These are phyloP conservation scores for Senna tora DNA, from an alignment of 306 rosid genomes.

Conservation along the genomic window DNA sequence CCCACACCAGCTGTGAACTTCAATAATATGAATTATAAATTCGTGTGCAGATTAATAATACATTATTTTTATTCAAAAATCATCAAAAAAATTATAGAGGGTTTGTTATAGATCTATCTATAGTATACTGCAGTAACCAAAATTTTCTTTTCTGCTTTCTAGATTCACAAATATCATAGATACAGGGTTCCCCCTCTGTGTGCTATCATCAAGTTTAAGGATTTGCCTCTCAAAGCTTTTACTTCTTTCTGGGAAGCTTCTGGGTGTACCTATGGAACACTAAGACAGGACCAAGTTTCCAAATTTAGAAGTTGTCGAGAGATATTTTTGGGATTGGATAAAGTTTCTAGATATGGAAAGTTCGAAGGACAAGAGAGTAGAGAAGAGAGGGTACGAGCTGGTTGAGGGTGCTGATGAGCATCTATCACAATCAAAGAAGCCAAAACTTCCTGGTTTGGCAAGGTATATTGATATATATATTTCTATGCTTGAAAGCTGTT, in stretches of 20 bases:
- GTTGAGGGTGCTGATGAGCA: constrained; percentile 45
- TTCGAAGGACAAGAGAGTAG: constrained; percentile 56
- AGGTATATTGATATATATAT: constrained; percentile 54
- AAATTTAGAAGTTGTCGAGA: constrained; percentile 41
- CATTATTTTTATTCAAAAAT: not conserved
- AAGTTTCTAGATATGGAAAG: constrained; percentile 71
- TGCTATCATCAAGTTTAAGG: constrained; percentile 35
- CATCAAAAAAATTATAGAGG: not conserved
- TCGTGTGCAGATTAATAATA: constrained; percentile 4
- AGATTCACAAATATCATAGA: constrained; percentile 43
- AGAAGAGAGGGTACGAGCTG: constrained; percentile 66
- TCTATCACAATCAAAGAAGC: constrained; percentile 57
- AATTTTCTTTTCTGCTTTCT: constrained; percentile 31
- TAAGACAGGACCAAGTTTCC: constrained; percentile 46
- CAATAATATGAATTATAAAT: constrained; percentile 40
- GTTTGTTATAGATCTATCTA: constrained; percentile 39
- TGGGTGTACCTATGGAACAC: constrained; percentile 24
- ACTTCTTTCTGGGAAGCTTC: constrained; percentile 54
- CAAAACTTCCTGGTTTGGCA: constrained; percentile 72
- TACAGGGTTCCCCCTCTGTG: constrained; percentile 11
- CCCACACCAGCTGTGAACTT: constrained; percentile 63
- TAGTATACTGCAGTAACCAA: constrained; percentile 33
- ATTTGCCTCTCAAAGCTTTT: constrained; percentile 19
- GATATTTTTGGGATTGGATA: constrained; percentile 45
- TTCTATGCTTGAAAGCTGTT: not conserved